Percentiles rank a stretch among this genome's conserved stretches.
Evolutionary conservation across 2,329 filamentous ascomycete genomes (phyloP).

Genomic region (Monilinia vaccinii-corymbosi): DNA sequence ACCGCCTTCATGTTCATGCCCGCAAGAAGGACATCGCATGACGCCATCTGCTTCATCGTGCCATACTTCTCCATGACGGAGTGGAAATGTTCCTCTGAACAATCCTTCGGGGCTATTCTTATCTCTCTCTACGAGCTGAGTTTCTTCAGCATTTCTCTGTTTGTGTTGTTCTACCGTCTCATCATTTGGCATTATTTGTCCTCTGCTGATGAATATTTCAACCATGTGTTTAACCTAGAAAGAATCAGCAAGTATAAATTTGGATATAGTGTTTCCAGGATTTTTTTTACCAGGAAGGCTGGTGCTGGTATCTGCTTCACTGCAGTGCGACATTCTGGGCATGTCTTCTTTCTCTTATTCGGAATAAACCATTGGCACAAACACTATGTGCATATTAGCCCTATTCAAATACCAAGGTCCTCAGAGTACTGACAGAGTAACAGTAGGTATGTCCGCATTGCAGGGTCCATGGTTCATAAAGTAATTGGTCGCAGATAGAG

Average conservation of each 20-base stretch:
- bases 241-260: constrained; percentile 5
- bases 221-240: constrained; percentile 53
- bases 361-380: constrained; percentile 31
- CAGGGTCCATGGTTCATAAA: constrained; percentile 62
- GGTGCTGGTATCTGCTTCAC: constrained; percentile 52
- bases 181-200: constrained; percentile 51
- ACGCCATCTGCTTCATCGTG: constrained; percentile 53
- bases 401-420: background rate
- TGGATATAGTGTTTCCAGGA: background rate
- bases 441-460: constrained; percentile 64
- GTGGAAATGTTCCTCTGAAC: constrained; percentile 45
- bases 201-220: constrained; percentile 49
- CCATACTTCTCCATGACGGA: constrained; percentile 12
- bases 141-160: constrained; percentile 49
- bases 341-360: constrained; percentile 50
- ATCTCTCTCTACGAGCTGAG: constrained; percentile 49
- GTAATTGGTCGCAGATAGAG: constrained; percentile 57
- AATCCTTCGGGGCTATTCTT: constrained; percentile 46
- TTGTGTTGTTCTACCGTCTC: constrained; percentile 55
- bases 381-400: constrained; percentile 24
- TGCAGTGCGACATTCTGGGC: constrained; percentile 55
- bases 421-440: constrained; percentile 44
- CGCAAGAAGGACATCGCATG: constrained; percentile 51
- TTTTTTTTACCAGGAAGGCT: constrained; percentile 47
- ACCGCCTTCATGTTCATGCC: constrained; percentile 55